Evolutionary conservation across 2,329 filamentous ascomycete species (phyloP).

Genomic region (Beauveria sp.): DNA sequence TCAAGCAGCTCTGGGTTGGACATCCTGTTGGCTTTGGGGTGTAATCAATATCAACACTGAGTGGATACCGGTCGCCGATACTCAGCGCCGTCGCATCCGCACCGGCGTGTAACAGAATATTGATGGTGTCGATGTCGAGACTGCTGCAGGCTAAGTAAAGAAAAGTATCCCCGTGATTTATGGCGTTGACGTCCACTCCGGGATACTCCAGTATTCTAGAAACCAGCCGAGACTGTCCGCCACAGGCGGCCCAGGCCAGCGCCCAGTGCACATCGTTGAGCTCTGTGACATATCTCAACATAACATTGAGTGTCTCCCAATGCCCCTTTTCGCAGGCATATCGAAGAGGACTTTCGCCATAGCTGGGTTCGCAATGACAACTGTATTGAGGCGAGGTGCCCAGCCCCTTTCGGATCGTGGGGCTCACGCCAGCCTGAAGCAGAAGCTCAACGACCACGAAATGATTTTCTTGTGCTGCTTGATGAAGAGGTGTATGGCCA

Average conservation of each 20-base stretch:
- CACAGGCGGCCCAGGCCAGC: background rate
- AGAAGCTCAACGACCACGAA: conserved; percentile 14
- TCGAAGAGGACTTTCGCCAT: background rate
- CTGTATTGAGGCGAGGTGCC: too few species aligned
- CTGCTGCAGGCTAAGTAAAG: background rate
- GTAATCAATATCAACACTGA: background rate
- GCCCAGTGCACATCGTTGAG: background rate
- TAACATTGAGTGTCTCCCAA: background rate
- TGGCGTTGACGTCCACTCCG: background rate
- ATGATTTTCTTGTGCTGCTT: background rate
- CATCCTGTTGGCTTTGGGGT: background rate
- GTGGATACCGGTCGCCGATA: background rate
- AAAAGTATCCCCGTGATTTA: background rate
- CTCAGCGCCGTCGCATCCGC: conserved; percentile 18
- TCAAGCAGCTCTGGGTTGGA: background rate
- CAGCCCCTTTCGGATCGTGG: background rate
- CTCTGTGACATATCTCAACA: background rate
- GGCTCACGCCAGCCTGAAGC: conserved; percentile 12
- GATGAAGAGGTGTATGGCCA: background rate
- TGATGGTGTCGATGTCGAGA: background rate
- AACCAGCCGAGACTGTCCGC: background rate
- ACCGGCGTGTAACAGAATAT: conserved; percentile 9
- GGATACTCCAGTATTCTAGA: background rate
- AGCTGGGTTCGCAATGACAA: background rate
- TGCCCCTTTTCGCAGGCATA: background rate